Base-by-base conservation (phyloP, 805 yeast genomes). In the Torulaspora maleeae region DNA sequence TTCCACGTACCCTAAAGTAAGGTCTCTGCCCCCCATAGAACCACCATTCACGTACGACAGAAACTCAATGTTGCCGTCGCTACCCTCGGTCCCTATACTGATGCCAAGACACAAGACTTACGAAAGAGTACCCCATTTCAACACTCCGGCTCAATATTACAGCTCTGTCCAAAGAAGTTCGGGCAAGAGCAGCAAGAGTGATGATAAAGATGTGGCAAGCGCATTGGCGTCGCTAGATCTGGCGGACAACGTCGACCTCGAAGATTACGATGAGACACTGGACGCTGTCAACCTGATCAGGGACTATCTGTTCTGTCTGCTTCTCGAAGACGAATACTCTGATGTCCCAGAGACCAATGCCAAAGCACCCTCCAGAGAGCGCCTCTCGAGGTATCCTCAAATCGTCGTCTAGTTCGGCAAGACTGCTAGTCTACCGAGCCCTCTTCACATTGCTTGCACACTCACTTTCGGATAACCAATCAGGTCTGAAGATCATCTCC, bases 261-360 rank as follows among this genome's bases (percentile, higher is more conserved):
- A 47, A 15, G 54, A 49, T 11, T 52, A 54, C 35, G 35, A 44
- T 12, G 54, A 52, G 3, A 38, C 51, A 11, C 49, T 53, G n/a
- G 48, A 47, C 6, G 47, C 44, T 15, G 63, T 60, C 13, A 52
- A 57, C 28, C 36, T 58, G 19, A 52, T 63, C 15, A 58, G 48
- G 30, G 66, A 63, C 48, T 64, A 60, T 43, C 41, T 60, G 37
- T 40, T 62, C 13, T 63, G 67, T 38, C 47, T 56, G 11, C 41
- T 62, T 38, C 42, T 61, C 33, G 68, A 63, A 44, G 60, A 61
- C 15, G 59, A 58, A 16, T 54, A 38, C 27, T 48, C 37, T 5
- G 45, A 44, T 13, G 50, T 29, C 2, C 5, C n/a, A n/a, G 13
- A 24, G 15, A 6, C 38, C 12, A 29, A 3, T 6, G 34, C 17